These are phyloP conservation scores for Lotmaria passim DNA, from an alignment of 208 protist species.

Conservation along the genomic window DNA sequence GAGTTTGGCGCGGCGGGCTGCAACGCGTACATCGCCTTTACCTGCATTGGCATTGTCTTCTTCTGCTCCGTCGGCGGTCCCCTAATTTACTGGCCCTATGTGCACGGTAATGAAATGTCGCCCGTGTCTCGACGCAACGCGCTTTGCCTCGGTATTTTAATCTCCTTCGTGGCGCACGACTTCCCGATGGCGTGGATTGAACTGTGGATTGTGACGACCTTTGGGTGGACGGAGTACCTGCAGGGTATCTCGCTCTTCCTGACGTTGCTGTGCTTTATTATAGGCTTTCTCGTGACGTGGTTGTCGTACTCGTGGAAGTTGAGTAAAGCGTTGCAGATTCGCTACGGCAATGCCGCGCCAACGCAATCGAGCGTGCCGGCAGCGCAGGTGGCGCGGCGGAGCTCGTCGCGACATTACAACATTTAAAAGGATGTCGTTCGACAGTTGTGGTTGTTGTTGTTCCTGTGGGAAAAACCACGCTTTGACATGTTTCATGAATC, in stretches of 20 bases:
- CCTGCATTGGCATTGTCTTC: conserved; percentile 48
- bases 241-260: conserved; percentile 77
- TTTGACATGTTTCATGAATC: too few species aligned
- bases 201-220: conserved; percentile 66
- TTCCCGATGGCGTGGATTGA: conserved; percentile 81
- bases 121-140: conserved; percentile 59
- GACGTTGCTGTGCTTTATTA: conserved; percentile 59
- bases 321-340: conserved; percentile 74
- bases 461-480: too few species aligned
- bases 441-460: background rate
- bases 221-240: conserved; percentile 61
- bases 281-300: conserved; percentile 81
- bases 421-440: conserved; percentile 5
- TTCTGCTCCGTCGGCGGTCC: conserved; percentile 53
- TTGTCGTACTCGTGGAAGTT: conserved; percentile 79
- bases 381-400: conserved; percentile 20
- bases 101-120: conserved; percentile 70
- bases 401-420: conserved; percentile 8
- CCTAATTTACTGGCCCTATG: conserved; percentile 81
- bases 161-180: conserved; percentile 73
- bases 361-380: conserved; percentile 28
- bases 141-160: conserved; percentile 45
- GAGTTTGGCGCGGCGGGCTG: conserved; percentile 30
- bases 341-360: conserved; percentile 44
- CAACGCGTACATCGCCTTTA: conserved; percentile 68